phyloP scores from a whole-genome alignment of 2,329 filamentous ascomycete genomes.

The Triangularia verruculosa region DNA sequence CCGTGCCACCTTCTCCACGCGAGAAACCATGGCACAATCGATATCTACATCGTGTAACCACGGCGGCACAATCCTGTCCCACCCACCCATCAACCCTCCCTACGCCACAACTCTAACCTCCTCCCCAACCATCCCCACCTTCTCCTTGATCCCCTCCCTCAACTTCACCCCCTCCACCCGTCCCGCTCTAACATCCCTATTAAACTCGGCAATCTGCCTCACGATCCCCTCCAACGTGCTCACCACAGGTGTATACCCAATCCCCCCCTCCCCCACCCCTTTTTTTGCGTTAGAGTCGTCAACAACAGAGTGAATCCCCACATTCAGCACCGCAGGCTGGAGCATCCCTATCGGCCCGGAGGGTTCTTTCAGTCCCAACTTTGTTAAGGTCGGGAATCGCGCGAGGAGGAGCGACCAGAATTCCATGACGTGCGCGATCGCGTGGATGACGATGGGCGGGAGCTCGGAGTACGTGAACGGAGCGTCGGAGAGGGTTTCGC shows the following conservation, averaged over 20 bases:
- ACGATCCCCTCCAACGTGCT: conserved; percentile 42
- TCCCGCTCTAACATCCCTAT: conserved; percentile 29
- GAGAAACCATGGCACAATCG: too few relatives aligned
- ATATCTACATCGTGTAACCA: too few relatives aligned
- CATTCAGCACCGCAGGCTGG: conserved; percentile 41
- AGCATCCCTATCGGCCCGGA: conserved; percentile 36
- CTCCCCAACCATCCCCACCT: conserved; percentile 15
- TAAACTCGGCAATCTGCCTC: conserved; percentile 41
- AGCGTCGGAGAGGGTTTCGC: conserved; percentile 32
- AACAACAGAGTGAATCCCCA: conserved; percentile 37
- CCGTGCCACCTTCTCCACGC: too few relatives aligned
- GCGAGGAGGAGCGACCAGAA: conserved; percentile 32
- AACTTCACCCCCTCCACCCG: not conserved
- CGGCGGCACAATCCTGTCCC: too few relatives aligned
- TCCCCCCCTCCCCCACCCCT: conserved; percentile 38
- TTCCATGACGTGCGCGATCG: conserved; percentile 41
- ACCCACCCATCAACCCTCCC: too few relatives aligned
- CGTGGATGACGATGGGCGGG: conserved; percentile 36
- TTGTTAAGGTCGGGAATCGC: conserved; percentile 22
- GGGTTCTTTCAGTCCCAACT: conserved; percentile 32
- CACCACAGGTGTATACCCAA: conserved; percentile 40
- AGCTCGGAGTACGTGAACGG: conserved; percentile 33
- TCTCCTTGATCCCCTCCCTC: not conserved
- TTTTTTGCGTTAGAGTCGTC: conserved; percentile 38
- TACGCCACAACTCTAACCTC: conserved; percentile 12